Evolutionary conservation across 495 filamentous ascomycete genomes (phyloP), one percentile per base, ranked within the genome.

Genomic region (Penicillium daleae): DNA sequence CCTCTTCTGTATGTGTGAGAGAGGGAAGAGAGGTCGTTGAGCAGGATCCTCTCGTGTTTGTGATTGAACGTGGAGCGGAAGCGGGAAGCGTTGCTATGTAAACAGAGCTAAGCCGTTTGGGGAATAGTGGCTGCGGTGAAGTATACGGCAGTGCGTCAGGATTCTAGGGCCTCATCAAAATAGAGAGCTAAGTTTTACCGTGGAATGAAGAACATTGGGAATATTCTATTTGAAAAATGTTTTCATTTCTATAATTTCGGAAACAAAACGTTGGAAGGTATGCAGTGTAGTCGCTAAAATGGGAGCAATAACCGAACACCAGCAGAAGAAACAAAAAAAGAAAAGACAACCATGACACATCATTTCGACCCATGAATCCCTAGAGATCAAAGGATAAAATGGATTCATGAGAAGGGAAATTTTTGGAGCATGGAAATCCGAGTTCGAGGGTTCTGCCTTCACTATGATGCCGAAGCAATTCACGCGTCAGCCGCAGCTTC

Each of bases 61-160:
- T 59, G 21, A 66, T 64, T 62, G 35, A 67, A 60, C n/a, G 51
- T 13, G 32, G 51, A 68, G 71, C 69, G 60, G 56, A 42, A 62
- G 66, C 63, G 49, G 63, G 50, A n/a, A 58, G 64, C 55, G 78
- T 80, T 79, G 75, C 76, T 69, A 59, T 69, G 71, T 78, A 79
- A 80, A 81, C 76, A 78, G 71, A 74, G 62, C 71, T 76, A 78
- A 66, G 7, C 74, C 68, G 13, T 26, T 65, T 66, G 29, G 0
- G 72, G 77, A 61, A 44, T 74, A 56, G 69, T 42, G 60, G 51
- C 7, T 54, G 8, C 17, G 6, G 29, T 6, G 29, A 54, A 49
- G 42, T 48, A 48, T 48, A 48, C 17, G 3, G 39, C 39, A 2
- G 4, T n/a, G 4, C 15, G 12, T 2, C 22, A 17, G 44, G 2